Base-by-base conservation (phyloP, 2,329 filamentous ascomycete species). In the Graphilbum ipis-grandicollis region DNA sequence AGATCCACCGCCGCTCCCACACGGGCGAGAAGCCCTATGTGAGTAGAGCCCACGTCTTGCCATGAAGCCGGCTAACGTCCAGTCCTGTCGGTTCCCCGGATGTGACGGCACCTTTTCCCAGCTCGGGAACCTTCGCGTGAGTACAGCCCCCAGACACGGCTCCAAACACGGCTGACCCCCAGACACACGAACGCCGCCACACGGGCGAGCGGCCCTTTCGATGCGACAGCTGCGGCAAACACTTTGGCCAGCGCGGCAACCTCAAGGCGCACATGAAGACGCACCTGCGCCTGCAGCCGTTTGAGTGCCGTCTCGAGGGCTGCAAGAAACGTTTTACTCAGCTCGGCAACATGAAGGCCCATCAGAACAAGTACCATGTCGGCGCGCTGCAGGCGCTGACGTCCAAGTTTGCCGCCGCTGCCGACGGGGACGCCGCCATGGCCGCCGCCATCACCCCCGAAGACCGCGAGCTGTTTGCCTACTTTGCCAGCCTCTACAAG, bases 361-460 rank as follows among this genome's bases (percentile, higher is more conserved):
- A 96, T 51, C 84, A 93, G 57, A 94, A 94, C 60, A 88, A 86
- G 51, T 94, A 93, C 53, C 88, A 96, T 56, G 69, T 71, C 28
- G 59, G 70, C n/a, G 79, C 79, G 0, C 65, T 94, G 29, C 66
- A 72, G 41, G 62, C 67, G 13, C 63, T 93, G 19, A 84, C 78
- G 1, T 47, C 61, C 31, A 79, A 77, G 51, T 90, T 93, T 51
- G 70, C 75, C 14, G 64, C 65, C 28, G 62, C 76, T 39, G 57
- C 60, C 26, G 68, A 76, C 37, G 65, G 63, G n/a, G 70, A 78
- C 28, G 59, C 64, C 5, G 71, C 86, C n/a, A 62, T 68, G 0
- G 66, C 75, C 28, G 56, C 59, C 5, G 17, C 37, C 18, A 43
- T 46, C 19, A 41, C 42, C 4, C 25, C 22, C 13, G 38, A 38